Evolutionary conservation across 1,284 basidiomycete species (phyloP), one percentile per base, ranked within the genome.

Genomic region (Cutaneotrichosporon mucoides): DNA sequence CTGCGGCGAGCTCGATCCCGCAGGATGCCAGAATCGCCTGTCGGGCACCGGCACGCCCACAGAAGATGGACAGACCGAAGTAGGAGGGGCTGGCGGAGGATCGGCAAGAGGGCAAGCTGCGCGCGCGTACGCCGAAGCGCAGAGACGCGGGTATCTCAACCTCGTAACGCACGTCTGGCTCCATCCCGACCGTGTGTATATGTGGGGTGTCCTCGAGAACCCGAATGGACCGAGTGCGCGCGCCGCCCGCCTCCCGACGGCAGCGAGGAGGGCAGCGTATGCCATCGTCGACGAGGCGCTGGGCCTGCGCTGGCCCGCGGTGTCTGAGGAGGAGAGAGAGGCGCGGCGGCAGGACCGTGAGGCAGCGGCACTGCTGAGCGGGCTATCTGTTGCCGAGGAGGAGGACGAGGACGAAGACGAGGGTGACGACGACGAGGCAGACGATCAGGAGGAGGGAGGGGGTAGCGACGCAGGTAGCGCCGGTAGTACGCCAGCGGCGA

Each of bases 281-380:
- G 49, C 10, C 76, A 83, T 71, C 73, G 80, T 62, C 56, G 70
- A 70, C 41, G 61, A 67, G 46, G 71, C 63, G 2, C 57, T 73
- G 6, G 72, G 68, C 0, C 49, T 76, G 13, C 50, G 63, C 33
- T 73, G 66, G 62, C 65, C 68, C 0, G 51, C 40, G 3, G 45
- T 76, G 15, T 65, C 67, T 4, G 75, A 73, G 38, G 76, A 79
- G 12, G 76, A 75, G 16, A 51, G 61, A 7, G 67, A 65, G 50
- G 60, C 46, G 46, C 37, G 24, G 12, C 41, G 41, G 15, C 62
- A 68, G 40, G 65, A 65, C 53, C 46, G 24, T 48, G 64, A 59
- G 41, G 61, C 55, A 40, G 53, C 53, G 34, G 49, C 56, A 44
- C 59, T 68, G 8, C 62, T 69, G 1, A 65, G 62, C 10, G 64